These are phyloP conservation scores for Chrysoporthe deuterocubensis DNA, from an alignment of 2,329 filamentous ascomycete species.

Conservation along the genomic window DNA sequence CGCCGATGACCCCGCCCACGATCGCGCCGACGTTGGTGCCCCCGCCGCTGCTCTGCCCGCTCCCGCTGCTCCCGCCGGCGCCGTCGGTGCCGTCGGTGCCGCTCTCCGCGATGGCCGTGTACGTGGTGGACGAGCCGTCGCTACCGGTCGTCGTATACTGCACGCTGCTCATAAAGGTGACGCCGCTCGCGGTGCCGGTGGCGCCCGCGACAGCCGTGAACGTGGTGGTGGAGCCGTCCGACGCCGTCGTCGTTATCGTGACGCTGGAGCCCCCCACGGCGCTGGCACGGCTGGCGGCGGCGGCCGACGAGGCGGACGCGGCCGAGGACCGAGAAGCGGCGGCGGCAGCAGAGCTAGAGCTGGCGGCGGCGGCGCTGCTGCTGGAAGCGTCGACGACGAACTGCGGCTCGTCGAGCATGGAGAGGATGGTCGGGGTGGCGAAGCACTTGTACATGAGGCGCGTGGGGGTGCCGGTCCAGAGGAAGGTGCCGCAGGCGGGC, in stretches of 20 bases:
- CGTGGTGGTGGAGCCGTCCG: conserved; percentile 26
- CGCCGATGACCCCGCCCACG: conserved; percentile 39
- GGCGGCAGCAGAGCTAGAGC: conserved; percentile 16
- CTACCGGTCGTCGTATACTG: conserved; percentile 26
- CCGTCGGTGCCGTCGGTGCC: not conserved
- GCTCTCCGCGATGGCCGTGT: conserved; percentile 19
- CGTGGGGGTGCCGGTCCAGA: conserved; percentile 41
- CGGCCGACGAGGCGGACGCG: conserved; percentile 12
- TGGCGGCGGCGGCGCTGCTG: conserved; percentile 28
- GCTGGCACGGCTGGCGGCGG: conserved; percentile 18
- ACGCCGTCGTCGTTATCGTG: conserved; percentile 26
- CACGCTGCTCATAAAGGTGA: conserved; percentile 19
- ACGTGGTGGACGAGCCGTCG: conserved; percentile 26
- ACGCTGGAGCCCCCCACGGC: conserved; percentile 22
- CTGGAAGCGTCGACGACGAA: conserved; percentile 39
- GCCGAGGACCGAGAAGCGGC: conserved; percentile 20
- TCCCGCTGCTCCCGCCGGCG: conserved; percentile 11
- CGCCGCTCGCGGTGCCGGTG: conserved; percentile 17
- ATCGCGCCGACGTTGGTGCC: conserved; percentile 36
- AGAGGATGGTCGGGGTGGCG: conserved; percentile 34
- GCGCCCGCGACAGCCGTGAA: conserved; percentile 24
- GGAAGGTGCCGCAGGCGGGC: conserved; percentile 41
- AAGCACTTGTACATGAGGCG: conserved; percentile 45
- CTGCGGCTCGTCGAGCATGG: conserved; percentile 42
- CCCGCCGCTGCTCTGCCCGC: conserved; percentile 3